Conservation (phyloP, 495 filamentous ascomycete genomes). For the Talaromyces wortmannii region DNA sequence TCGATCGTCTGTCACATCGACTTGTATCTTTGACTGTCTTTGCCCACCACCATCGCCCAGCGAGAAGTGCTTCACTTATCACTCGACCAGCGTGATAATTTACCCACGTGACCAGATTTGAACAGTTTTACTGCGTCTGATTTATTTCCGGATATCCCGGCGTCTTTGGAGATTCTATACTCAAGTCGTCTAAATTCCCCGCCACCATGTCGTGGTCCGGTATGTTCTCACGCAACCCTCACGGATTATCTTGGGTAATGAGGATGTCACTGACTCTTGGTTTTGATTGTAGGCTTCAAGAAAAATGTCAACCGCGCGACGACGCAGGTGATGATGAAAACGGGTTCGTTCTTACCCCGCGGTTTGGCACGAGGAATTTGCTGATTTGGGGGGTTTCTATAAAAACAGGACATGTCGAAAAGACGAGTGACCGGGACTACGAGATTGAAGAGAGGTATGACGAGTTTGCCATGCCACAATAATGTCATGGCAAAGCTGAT, state of each 20-base stretch:
- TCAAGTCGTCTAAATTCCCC: conserved; percentile 1
- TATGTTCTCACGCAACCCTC: conserved; percentile 15
- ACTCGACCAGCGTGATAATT: no score
- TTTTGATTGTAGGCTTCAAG: conserved; percentile 69
- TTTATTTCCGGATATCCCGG: neutral
- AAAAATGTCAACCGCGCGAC: conserved; percentile 98
- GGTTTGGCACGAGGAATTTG: neutral
- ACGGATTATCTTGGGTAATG: neutral
- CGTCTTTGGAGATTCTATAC: neutral
- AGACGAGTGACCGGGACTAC: conserved; percentile 96
- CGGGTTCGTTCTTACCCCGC: conserved; percentile 48
- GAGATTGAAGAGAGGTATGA: conserved; percentile 90
- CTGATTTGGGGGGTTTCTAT: neutral
- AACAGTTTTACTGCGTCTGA: no score
- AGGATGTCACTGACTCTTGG: no score
- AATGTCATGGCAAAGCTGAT: neutral
- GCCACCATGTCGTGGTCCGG: conserved; percentile 56
- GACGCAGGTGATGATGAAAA: conserved; percentile 99
- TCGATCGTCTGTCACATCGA: neutral
- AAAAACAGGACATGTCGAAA: conserved; percentile 82
- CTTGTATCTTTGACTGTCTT: no score
- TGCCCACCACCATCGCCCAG: no score
- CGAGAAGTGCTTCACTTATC: no score
- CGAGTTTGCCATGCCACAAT: neutral
- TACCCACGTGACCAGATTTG: no score